Evolutionary conservation across 2,329 filamentous ascomycete genomes (phyloP), one percentile per base, ranked within the genome.

Genomic region (Cladophialophora carrionii): DNA sequence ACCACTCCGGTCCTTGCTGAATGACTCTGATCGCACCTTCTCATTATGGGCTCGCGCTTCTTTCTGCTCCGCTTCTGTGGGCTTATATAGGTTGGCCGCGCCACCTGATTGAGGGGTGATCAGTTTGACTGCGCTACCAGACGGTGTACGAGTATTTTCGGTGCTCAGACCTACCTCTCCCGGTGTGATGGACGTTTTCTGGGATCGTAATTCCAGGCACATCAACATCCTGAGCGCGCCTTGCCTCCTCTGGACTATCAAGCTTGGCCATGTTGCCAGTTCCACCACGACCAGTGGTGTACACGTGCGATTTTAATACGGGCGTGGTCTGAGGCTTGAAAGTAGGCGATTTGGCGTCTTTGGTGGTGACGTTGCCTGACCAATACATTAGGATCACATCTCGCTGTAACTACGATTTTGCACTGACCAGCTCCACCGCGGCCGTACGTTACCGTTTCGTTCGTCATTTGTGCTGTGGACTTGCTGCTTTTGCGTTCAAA

Each of bases 241-340:
- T 89, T 41, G 93, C 91, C 75, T 91, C 74, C 68, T 85, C 83
- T 8, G 86, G 84, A 68, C 80, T 87, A 49, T 82, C 79, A 3
- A 88, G 87, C 74, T 89, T 88, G 55, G 90, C 87, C 89, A 96
- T 96, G 81, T 96, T 96, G 66, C 92, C 92, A 4, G 86, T 88
- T 67, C 93, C 93, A 62, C 93, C 93, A 58, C 93, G 90, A 63
- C 93, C 93, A 2, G 93, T 97, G 22, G 93, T 96, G 74, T 94
- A 92, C 70, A 91, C 83, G n/a, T 90, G 80, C 54, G 85, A 85
- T 80, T 96, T 96, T 75, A 98, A 86, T 12, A 87, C 90, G 0
- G 93, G 93, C 1, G 92, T 96, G 73, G 88, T 81, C 68, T 96
- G 86, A 73, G 94, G 90, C 69, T 85, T 79, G 57, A 86, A 80